A percentile compares a stretch with the other conserved stretches of the same genome.
phyloP scores from a whole-genome alignment of 352 stramenopile species.

The Pythium coloratum region DNA sequence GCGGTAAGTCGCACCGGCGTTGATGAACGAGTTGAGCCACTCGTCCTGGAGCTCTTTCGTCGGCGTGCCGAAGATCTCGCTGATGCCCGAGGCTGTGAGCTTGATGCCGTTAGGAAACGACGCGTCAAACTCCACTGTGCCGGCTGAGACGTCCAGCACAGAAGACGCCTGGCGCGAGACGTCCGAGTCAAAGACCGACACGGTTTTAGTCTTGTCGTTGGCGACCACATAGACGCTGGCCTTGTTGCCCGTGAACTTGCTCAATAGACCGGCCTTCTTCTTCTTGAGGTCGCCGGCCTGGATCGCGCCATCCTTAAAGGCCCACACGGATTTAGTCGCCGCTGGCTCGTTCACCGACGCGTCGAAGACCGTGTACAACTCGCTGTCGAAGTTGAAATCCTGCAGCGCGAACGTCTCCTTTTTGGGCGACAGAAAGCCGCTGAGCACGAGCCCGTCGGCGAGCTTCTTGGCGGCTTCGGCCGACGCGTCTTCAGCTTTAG shows the following conservation, averaged over 20 bases:
- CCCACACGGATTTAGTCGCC: conserved; percentile 24
- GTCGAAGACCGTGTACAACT: conserved; percentile 22
- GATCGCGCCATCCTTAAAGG: conserved; percentile 26
- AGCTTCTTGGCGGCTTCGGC: conserved; percentile 22
- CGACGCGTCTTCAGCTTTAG: conserved; percentile 21
- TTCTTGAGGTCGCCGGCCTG: conserved; percentile 29
- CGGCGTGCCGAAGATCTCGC: conserved; percentile 19
- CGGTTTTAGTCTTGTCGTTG: conserved; percentile 27
- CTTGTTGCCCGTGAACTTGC: conserved; percentile 24
- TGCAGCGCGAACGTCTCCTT: conserved; percentile 23
- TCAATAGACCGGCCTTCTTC: conserved; percentile 26
- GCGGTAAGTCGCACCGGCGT: conserved; percentile 49
- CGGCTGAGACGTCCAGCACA: conserved; percentile 27
- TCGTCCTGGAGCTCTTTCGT: conserved; percentile 32
- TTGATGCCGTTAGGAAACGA: conserved; percentile 25
- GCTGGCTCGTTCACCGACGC: conserved; percentile 1
- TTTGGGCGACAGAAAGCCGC: conserved; percentile 20
- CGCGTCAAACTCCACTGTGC: conserved; percentile 28
- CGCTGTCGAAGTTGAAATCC: conserved; percentile 20
- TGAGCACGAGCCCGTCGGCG: conserved; percentile 26
- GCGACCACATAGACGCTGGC: conserved; percentile 23
- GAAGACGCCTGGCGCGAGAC: conserved; percentile 10
- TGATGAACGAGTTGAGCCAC: conserved; percentile 47
- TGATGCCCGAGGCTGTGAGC: conserved; percentile 18
- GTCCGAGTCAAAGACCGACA: conserved; percentile 28